Evolutionary conservation across 345 rosid species (phyloP).

Genomic region (Eucalyptus erythrocorys): DNA sequence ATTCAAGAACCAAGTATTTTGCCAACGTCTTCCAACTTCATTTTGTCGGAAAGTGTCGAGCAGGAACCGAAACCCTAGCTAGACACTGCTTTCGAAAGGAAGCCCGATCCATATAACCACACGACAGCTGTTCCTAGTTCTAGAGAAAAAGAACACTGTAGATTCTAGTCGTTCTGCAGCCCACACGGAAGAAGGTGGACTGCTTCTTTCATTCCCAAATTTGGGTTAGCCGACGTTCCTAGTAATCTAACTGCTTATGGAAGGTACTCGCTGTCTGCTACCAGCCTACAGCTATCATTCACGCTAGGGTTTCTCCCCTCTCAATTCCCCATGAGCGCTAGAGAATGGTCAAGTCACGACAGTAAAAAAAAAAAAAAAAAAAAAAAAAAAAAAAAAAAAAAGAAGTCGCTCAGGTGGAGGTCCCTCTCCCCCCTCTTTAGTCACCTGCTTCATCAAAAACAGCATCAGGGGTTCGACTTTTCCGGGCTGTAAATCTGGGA

Average conservation of each 20-base stretch:
- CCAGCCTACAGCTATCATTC: not conserved
- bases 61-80: not conserved
- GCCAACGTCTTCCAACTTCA: not conserved
- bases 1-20: not conserved
- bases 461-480: not conserved
- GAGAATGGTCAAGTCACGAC: not conserved
- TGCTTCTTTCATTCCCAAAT: not conserved
- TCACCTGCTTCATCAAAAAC: not conserved
- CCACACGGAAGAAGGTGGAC: not conserved
- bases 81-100: not conserved
- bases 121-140: not conserved
- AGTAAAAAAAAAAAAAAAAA: not conserved
- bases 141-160: not conserved
- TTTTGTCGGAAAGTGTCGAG: not conserved
- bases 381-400: not conserved
- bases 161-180: not conserved
- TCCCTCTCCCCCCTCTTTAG: not conserved
- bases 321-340: not conserved
- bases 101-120: not conserved
- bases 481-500: not conserved
- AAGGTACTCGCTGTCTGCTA: not conserved
- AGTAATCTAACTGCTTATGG: not conserved
- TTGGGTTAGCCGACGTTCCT: not conserved
- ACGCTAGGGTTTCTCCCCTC: not conserved
- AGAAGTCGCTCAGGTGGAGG: not conserved